Base-by-base conservation (phyloP, 164 flowering plant species). In the Vitis riparia region DNA sequence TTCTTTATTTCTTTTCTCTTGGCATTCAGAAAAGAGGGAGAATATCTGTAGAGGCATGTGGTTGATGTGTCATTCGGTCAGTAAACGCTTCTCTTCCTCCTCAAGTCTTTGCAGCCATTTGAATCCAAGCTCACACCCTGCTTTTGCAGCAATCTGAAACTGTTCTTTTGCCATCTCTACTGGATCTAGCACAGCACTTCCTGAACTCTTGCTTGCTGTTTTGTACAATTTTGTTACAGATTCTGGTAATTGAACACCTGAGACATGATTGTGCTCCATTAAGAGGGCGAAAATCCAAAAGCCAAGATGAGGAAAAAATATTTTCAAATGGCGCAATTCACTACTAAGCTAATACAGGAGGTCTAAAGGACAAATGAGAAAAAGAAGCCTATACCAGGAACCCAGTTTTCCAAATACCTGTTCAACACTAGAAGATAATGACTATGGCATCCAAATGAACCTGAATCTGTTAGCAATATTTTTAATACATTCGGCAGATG, bases 41-140 rank as follows among this genome's bases (percentile, higher is more conserved):
- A 12, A 0, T 53, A 53, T 53, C 15, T 53, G 56, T 3, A 14
- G n/a, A 11, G 56, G 5, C n/a, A 53, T 53, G 5, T 13, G 56
- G 17, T 63, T 50, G n/a, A 49, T 51, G 12, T 57, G 53, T 56
- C 69, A 55, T 53, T 13, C 72, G 1, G 51, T 23, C 62, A 67
- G 53, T 55, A 84, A 50, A 9, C 61, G 86, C 70, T 80, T 79
- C 75, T 88, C 92, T 77, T 82, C 91, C 69, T 89, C 89, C 65
- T 86, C 90, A 0, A 94, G 81, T 61, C 86, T 80, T 66, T 84
- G 73, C 72, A 92, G 75, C 99, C 99, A 94, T 77, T 76, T 85
- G 27, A 92, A 75, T 64, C 95, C 99, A 63, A 94, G 93, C 79
- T 91, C 89, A 69, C 86, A 92, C 63, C 94, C 97, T 32, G 89